A percentile compares a stretch with the other conserved stretches of the same genome.
These are phyloP conservation scores for Fraxinus pennsylvanica DNA, from an alignment of 257 asterid genomes.

Conservation along the genomic window DNA sequence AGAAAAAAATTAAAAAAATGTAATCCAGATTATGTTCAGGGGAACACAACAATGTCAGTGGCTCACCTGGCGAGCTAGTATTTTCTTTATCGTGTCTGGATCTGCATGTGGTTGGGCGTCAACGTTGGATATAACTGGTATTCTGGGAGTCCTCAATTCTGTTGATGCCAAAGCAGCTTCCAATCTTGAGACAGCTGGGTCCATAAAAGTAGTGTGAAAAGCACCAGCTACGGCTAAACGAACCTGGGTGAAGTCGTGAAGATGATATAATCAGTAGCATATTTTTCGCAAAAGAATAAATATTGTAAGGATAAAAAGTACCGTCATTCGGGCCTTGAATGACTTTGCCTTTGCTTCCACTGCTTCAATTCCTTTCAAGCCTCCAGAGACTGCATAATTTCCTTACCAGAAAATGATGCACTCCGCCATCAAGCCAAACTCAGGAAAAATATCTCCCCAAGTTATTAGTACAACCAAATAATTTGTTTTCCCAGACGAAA, in stretches of 20 bases:
- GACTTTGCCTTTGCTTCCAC: conserved; percentile 95
- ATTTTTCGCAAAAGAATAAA: not conserved
- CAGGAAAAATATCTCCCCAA: conserved; percentile 18
- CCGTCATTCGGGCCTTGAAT: conserved; percentile 96
- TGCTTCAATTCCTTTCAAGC: conserved; percentile 95
- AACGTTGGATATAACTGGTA: conserved; percentile 93
- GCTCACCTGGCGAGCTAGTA: conserved; percentile 83
- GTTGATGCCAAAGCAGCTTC: conserved; percentile 86
- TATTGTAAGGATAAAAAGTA: conserved; percentile 21
- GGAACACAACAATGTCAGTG: not conserved
- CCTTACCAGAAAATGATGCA: conserved; percentile 53
- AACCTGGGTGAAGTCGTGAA: conserved; percentile 61
- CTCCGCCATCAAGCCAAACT: conserved; percentile 1
- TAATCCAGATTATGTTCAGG: not conserved
- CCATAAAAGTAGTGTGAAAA: conserved; percentile 91
- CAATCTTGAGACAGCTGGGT: conserved; percentile 88
- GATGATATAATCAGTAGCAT: conserved; percentile 13
- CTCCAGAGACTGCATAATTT: conserved; percentile 97
- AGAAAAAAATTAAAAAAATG: not conserved
- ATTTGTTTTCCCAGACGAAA: not conserved
- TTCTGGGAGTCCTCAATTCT: conserved; percentile 68
- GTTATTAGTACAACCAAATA: not conserved
- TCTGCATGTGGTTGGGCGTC: conserved; percentile 68
- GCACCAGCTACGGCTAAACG: conserved; percentile 98
- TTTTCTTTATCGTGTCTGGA: conserved; percentile 65